phyloP scores from a whole-genome alignment of 495 filamentous ascomycete genomes.

The Hypoxylon fuscum region DNA sequence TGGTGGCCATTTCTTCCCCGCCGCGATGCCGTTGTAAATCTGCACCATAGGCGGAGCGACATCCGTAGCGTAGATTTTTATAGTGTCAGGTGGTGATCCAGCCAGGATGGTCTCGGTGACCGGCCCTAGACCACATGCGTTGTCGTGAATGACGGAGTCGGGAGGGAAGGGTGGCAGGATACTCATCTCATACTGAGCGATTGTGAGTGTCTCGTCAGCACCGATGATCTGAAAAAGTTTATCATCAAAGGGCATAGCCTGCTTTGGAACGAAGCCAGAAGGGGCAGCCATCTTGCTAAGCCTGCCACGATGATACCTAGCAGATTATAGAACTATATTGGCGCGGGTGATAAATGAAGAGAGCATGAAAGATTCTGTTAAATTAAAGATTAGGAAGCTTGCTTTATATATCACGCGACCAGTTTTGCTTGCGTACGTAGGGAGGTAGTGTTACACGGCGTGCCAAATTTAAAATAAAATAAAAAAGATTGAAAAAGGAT shows the following conservation, averaged over 20 bases:
- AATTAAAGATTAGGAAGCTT: no score
- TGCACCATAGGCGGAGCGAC: slow-evolving; percentile 8
- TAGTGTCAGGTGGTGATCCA: no score
- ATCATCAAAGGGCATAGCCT: slow-evolving; percentile 2
- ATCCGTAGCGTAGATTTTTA: slow-evolving; percentile 1
- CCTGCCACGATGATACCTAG: no score
- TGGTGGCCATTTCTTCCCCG: slow-evolving; percentile 1
- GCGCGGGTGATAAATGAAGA: no score
- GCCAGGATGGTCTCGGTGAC: no score
- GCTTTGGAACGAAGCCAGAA: slow-evolving; percentile 6
- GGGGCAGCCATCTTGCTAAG: not conserved
- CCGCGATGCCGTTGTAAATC: slow-evolving; percentile 8
- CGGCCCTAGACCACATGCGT: not conserved
- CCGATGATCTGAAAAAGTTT: slow-evolving; percentile 13
- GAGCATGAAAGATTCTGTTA: no score
- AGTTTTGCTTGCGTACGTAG: no score
- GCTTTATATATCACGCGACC: no score
- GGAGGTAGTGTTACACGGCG: no score
- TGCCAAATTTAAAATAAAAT: no score
- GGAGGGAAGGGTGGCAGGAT: slow-evolving; percentile 3
- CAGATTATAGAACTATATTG: no score
- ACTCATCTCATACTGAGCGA: slow-evolving; percentile 6
- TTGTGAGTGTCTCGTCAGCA: slow-evolving; percentile 8
- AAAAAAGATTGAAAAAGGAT: no score
- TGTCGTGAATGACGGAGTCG: not conserved